Evolutionary conservation across 805 yeast genomes (phyloP), one percentile per base, ranked within the genome.

Genomic region (Zygosaccharomyces lentus): DNA sequence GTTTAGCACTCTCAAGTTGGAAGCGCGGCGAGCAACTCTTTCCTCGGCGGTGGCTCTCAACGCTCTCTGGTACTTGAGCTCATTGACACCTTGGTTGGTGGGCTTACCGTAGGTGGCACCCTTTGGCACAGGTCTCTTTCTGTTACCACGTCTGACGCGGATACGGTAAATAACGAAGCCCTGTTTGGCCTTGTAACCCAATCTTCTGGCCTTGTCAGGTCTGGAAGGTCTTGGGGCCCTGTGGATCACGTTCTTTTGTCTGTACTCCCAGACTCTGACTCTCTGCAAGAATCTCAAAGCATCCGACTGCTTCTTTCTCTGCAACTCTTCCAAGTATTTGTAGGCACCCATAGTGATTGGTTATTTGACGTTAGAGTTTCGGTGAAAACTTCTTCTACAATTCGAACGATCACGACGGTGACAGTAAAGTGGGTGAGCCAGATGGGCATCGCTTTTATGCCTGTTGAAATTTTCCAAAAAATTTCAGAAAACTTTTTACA

Each of bases 31-130:
- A 71, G 96, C 99, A 68, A 91, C 95, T 81, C 98, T 87, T 82
- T 93, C 99, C 81, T 93, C 99, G 69, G 99, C 99, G 68, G 96
- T 90, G 66, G 96, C 81, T 78, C 96, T 88, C 76, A 88, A 80
- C 57, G 96, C 84, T 78, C 91, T 88, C 82, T 93, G 99, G 95
- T 89, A 90, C 81, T 93, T 93, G 80, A 93, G 87, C 77, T 93
- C 97, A 82, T 82, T 82, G 65, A 93, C 93, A 87, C 99, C 99
- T 81, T 88, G 96, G 95, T 93, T 93, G 81, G 99, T 93, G 84
- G 99, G 99, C 87, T 93, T 93, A 87, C 99, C 99, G 84, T 93
- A 91, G 74, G 98, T 93, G 71, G 97, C 98, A 87, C 99, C 99
- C 93, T 93, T 93, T 80, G 95, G 89, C 69, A 85, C 97, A 68